Base-by-base conservation (phyloP, 768 basidiomycete species). In the Boletus insuetus region DNA sequence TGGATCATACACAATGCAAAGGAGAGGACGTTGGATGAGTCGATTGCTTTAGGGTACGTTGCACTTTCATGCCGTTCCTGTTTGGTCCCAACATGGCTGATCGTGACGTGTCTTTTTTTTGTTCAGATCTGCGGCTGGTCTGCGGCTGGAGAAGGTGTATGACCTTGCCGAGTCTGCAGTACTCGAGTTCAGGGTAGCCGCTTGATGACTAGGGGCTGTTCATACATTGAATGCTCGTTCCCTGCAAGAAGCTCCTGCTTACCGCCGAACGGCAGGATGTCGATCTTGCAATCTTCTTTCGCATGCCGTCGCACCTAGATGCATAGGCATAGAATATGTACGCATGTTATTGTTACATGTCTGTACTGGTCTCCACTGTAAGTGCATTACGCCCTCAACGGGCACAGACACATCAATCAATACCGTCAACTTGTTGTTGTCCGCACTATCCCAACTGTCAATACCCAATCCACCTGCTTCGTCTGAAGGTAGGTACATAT, bases 11-110 rank as follows among this genome's bases (percentile, higher is more conserved):
- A 75, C 14, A 79, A 82, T 46, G 62, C 70, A 8, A 70, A 75
- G 58, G 79, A 80, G 54, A 74, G 80, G 6, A 75, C 73, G 0
- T 46, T 81, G 13, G 56, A 72, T 3, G 73, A 79, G 5, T 77
- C 74, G 46, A 69, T 75, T 10, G 53, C 69, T 1, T 54, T 80
- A 6, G 75, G 73, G 59, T 60, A 34, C 51, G 63, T 54, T 14
- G 19, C 14, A 7, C 26, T 16, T 31, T 34, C 34, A 4, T 26
- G 24, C 19, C 29, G 3, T 34, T 34, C 14, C 29, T 17, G 20
- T 13, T 24, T 26, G 24, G 42, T 19, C 3, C 4, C 7, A 34
- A 34, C 24, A 29, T 48, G 26, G 13, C 35, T 47, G 37, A 57
- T n/a, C n/a, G n/a, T 11, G 12, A 14, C 12, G 2, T 46, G 17